Evolutionary conservation across 441 rosid genomes (phyloP).

Genomic region (Brassica hybrid): DNA sequence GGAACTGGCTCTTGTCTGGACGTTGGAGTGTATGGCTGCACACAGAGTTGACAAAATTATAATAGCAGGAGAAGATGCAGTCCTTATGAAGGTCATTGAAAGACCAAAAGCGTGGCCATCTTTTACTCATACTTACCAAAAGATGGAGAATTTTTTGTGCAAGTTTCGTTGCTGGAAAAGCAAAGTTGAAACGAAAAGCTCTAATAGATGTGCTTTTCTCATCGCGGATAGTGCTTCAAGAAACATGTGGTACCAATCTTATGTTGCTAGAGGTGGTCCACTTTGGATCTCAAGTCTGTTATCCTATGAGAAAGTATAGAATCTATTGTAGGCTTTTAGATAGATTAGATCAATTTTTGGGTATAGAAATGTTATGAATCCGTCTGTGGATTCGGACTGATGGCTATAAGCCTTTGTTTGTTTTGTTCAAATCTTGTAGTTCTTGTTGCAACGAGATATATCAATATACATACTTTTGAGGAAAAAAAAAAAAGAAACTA

Average conservation of each 20-base stretch:
- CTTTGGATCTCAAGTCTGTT: not conserved
- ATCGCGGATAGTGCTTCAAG: not conserved
- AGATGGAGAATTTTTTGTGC: not conserved
- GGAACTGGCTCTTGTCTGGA: not conserved
- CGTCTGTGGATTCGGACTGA: no score
- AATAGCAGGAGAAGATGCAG: not conserved
- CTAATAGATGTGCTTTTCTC: not conserved
- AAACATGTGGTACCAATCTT: not conserved
- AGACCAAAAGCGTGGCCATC: not conserved
- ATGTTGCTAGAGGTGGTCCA: not conserved
- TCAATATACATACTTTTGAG: no score
- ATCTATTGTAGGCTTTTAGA: not conserved
- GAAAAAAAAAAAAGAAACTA: no score
- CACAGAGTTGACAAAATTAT: not conserved
- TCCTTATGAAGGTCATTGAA: not conserved
- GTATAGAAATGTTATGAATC: no score
- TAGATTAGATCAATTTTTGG: no score
- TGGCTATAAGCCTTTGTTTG: no score
- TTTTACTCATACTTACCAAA: not conserved
- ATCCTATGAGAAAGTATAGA: not conserved
- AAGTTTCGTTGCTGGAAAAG: not conserved
- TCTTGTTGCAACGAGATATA: no score
- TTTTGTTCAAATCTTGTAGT: no score
- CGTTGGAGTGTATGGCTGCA: not conserved
- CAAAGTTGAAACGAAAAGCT: not conserved